Evolutionary conservation across 805 yeast genomes (phyloP).

Genomic region (Spencermartinsiella europaea): DNA sequence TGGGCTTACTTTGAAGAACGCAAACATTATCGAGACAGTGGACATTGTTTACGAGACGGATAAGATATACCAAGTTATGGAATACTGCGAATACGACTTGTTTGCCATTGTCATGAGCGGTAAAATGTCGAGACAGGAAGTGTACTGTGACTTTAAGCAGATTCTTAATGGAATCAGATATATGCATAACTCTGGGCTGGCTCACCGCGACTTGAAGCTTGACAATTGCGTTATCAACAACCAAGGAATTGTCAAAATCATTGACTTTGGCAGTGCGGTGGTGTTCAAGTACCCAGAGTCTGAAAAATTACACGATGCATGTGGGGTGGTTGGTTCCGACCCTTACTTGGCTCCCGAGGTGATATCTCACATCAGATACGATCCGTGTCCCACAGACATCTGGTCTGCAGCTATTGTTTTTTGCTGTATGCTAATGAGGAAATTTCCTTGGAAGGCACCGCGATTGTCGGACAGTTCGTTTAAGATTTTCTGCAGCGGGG

Average conservation of each 20-base stretch:
- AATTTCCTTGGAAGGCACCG: slow-evolving; percentile 95
- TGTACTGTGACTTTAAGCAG: slow-evolving; percentile 86
- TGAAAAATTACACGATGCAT: slow-evolving; percentile 64
- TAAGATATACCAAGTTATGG: slow-evolving; percentile 86
- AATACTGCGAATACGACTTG: slow-evolving; percentile 86
- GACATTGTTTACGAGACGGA: slow-evolving; percentile 88
- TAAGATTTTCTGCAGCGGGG: slow-evolving; percentile 72
- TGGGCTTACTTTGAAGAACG: slow-evolving; percentile 84
- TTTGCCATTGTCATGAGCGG: slow-evolving; percentile 94
- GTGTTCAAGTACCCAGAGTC: slow-evolving; percentile 85
- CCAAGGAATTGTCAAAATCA: slow-evolving; percentile 81
- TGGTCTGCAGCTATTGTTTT: slow-evolving; percentile 91
- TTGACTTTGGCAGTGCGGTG: slow-evolving; percentile 91
- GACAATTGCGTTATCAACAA: slow-evolving; percentile 86
- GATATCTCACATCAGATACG: slow-evolving; percentile 73
- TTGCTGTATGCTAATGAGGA: slow-evolving; percentile 86
- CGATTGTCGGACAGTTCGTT: slow-evolving; percentile 75
- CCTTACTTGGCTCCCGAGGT: slow-evolving; percentile 93
- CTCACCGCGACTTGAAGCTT: slow-evolving; percentile 86
- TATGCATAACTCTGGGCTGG: slow-evolving; percentile 77
- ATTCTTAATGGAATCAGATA: slow-evolving; percentile 75
- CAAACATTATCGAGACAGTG: slow-evolving; percentile 84
- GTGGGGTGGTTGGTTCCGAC: slow-evolving; percentile 84
- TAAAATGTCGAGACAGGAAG: slow-evolving; percentile 73
- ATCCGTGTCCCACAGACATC: slow-evolving; percentile 88